Percentiles rank a stretch among this genome's conserved stretches.
Conservation (phyloP, 768 basidiomycete genomes). For the Epithele typhae region DNA sequence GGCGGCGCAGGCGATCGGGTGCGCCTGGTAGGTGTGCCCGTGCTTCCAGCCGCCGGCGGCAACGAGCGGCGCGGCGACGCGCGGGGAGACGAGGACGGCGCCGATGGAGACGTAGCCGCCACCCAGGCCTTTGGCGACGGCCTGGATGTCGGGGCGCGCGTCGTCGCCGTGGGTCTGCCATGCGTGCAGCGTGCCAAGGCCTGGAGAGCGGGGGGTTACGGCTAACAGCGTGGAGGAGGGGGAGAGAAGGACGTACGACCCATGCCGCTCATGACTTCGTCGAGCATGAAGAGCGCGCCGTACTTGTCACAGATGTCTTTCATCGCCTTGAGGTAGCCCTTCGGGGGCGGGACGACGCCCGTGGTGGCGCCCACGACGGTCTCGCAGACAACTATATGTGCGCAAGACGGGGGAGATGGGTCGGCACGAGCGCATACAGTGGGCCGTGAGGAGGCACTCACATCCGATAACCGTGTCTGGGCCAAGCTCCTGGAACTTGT, state of each 20-base stretch:
- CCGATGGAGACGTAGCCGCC: conserved; percentile 83
- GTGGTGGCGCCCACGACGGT: conserved; percentile 86
- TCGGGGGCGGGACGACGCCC: conserved; percentile 71
- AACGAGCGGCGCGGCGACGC: conserved; percentile 64
- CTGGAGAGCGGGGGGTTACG: conserved; percentile 29
- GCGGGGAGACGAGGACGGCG: conserved; percentile 71
- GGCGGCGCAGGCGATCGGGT: conserved; percentile 75
- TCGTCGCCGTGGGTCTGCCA: conserved; percentile 85
- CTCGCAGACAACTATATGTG: conserved; percentile 71
- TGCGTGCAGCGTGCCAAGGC: conserved; percentile 83
- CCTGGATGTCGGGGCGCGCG: conserved; percentile 78
- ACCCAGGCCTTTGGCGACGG: conserved; percentile 85
- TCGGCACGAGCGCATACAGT: not conserved
- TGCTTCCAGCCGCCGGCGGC: conserved; percentile 77
- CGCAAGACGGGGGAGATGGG: too few relatives aligned
- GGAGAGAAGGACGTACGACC: conserved; percentile 52
- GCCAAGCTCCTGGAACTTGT: conserved; percentile 80
- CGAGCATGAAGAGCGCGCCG: conserved; percentile 73
- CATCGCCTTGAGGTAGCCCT: conserved; percentile 84
- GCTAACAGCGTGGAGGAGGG: not conserved
- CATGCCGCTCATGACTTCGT: conserved; percentile 94
- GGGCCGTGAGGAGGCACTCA: conserved; percentile 31
- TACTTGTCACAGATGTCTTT: conserved; percentile 76
- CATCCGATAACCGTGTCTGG: conserved; percentile 81
- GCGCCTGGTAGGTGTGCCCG: conserved; percentile 80